A percentile compares a stretch with the other conserved stretches of the same genome.
Evolutionary conservation across 257 asterid genomes (phyloP).

Genomic region (Striga asiatica): DNA sequence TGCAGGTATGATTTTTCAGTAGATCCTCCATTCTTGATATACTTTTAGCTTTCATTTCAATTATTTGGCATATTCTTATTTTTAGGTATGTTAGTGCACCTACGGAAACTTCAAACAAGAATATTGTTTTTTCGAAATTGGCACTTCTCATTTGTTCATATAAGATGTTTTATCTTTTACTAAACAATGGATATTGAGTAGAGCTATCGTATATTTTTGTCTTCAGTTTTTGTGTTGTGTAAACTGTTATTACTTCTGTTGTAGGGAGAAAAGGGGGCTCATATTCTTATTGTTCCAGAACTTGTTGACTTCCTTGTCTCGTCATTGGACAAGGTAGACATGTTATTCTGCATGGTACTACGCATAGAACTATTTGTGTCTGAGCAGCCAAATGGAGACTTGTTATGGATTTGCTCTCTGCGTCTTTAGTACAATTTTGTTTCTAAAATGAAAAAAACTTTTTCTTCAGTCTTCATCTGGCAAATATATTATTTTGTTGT

Average conservation of each 20-base stretch:
- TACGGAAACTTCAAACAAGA: not conserved
- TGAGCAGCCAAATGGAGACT: not conserved
- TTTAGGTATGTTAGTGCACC: not conserved
- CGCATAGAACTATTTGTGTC: not conserved
- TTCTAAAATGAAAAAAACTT: too few relatives aligned
- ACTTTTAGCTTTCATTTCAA: not conserved
- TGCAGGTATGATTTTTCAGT: constrained; percentile 48
- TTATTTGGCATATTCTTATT: not conserved
- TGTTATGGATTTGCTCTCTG: too few relatives aligned
- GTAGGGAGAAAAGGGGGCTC: constrained; percentile 93
- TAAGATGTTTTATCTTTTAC: not conserved
- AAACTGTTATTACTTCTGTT: not conserved
- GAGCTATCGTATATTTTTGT: not conserved
- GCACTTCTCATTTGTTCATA: not conserved
- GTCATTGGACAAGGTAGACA: constrained; percentile 65
- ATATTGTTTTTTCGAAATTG: not conserved
- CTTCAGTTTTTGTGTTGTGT: not conserved
- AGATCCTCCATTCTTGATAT: not conserved
- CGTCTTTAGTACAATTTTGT: too few relatives aligned
- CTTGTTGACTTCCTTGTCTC: constrained; percentile 67
- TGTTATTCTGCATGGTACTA: constrained; percentile 4
- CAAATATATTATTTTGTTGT: too few relatives aligned
- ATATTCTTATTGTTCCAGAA: constrained; percentile 83
- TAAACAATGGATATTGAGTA: not conserved
- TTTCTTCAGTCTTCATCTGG: too few relatives aligned